Base-by-base conservation (phyloP, 2,329 filamentous ascomycete species). In the Ophiognomonia clavigignenti-juglandacearum region DNA sequence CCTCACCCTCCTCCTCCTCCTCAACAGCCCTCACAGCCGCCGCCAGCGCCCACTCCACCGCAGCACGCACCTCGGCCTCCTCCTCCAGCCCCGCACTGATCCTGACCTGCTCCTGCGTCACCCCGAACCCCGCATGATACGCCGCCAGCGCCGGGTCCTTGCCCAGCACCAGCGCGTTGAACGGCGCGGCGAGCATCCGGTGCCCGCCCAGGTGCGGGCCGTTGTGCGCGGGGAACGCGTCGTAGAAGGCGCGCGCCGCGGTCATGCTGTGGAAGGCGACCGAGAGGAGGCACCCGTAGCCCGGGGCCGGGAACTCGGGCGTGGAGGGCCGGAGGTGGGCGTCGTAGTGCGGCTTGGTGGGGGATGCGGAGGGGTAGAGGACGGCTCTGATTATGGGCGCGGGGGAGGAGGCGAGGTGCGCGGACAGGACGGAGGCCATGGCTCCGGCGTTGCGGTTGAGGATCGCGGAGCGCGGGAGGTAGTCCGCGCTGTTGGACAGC, bases 131-230 rank as follows among this genome's bases (percentile, higher is more conserved):
- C 2, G 62, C 61, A 53, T 71, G 63, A n/a, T 64, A 62, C 24
- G 56, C 62, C 4, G 58, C 61, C 42, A 68, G 62, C 9, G 67
- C 62, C 5, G 61, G 53, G 22, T 65, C 63, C 45, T 64, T 68
- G 4, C 65, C 63, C 53, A 69, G 75, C 3, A 69, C 58, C n/a
- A 67, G 54, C 51, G 69, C 64, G 47, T 69, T 72, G 54, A 76
- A 78, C 0, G 73, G 64, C 27, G 77, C 51, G 24, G 67, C 66
- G 3, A 81, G 61, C 9, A 74, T 78, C 43, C 70, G 61, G 53
- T 75, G 74, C 0, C 74, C 77, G 1, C 75, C 77, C 0, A 81
- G 62, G 53, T 79, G 75, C 1, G 77, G 76, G 0, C 74, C 74
- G 1, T 71, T 65, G 54, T 75, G 73, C 47, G 78, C 66, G 13